phyloP scores from a whole-genome alignment of 1,284 basidiomycete genomes.

The Mixia osmundae region DNA sequence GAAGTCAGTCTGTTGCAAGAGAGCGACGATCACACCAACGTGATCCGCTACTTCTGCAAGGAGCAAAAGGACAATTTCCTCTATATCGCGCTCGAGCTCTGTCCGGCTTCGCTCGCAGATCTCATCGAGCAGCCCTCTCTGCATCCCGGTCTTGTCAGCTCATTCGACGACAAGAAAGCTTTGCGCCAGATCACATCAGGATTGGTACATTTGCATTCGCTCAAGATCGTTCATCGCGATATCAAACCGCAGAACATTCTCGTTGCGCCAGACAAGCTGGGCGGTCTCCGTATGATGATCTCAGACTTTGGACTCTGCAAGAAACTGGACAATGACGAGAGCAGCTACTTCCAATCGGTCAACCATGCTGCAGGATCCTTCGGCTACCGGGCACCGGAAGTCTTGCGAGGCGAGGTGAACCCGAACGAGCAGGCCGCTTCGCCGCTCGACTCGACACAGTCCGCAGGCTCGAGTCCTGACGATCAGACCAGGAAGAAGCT shows the following conservation, averaged over 20 bases:
- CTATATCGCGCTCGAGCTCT: constrained; percentile 90
- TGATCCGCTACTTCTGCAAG: constrained; percentile 91
- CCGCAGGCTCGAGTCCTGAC: constrained; percentile 1
- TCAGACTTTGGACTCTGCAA: constrained; percentile 89
- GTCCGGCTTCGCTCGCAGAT: constrained; percentile 81
- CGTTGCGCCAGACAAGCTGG: constrained; percentile 40
- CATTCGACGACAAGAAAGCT: constrained; percentile 69
- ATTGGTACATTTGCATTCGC: constrained; percentile 66
- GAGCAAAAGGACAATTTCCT: constrained; percentile 80
- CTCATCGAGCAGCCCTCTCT: constrained; percentile 56
- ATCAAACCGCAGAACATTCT: constrained; percentile 98
- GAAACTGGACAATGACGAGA: constrained; percentile 75
- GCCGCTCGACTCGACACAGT: constrained; percentile 2
- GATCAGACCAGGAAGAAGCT: constrained; percentile 34
- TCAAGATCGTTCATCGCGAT: constrained; percentile 92
- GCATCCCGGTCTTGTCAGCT: constrained; percentile 32
- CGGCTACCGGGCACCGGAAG: constrained; percentile 86
- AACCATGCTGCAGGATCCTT: constrained; percentile 52
- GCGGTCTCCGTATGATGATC: constrained; percentile 46
- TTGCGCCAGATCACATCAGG: constrained; percentile 70
- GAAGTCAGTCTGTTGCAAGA: constrained; percentile 89
- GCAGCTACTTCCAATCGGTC: constrained; percentile 63
- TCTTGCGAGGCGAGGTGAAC: constrained; percentile 68
- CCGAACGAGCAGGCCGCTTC: constrained; percentile 35
- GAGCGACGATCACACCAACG: constrained; percentile 92